phyloP scores from a whole-genome alignment of 2,329 filamentous ascomycete species.

The Gremmenia infestans region DNA sequence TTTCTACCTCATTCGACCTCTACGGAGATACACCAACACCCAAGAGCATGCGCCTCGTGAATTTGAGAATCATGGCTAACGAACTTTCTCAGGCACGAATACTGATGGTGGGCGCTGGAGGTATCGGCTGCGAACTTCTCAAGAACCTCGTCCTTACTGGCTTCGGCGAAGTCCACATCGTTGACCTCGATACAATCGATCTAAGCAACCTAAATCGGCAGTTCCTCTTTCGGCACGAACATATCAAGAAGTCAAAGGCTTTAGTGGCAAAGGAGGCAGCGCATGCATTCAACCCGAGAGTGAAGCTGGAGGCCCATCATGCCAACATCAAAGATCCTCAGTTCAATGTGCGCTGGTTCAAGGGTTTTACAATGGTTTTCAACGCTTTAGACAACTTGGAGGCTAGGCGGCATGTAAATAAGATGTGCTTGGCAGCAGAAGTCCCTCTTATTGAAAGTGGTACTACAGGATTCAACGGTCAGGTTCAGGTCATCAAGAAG shows the following conservation, averaged over 20 bases:
- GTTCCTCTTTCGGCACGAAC: conserved; percentile 92
- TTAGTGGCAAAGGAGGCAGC: conserved; percentile 91
- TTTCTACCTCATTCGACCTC: background rate
- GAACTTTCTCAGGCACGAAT: conserved; percentile 62
- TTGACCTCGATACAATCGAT: conserved; percentile 97
- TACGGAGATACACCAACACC: background rate
- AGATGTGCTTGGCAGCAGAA: conserved; percentile 90
- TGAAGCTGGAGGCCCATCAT: conserved; percentile 83
- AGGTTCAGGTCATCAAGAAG: conserved; percentile 95
- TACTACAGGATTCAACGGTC: conserved; percentile 95
- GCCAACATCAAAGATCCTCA: conserved; percentile 88
- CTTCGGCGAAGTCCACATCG: conserved; percentile 88
- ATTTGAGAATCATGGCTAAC: conserved; percentile 31
- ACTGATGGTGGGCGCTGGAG: conserved; percentile 91
- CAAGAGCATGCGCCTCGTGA: conserved; percentile 5
- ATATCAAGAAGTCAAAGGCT: conserved; percentile 97
- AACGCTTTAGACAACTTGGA: conserved; percentile 97
- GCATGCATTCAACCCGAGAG: conserved; percentile 80
- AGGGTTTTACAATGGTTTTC: conserved; percentile 78
- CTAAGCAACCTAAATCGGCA: conserved; percentile 96
- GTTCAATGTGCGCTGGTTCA: conserved; percentile 88
- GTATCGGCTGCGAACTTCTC: conserved; percentile 94
- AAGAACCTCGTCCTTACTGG: conserved; percentile 93
- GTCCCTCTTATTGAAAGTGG: conserved; percentile 93
- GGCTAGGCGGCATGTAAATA: conserved; percentile 89